Evolutionary conservation across 2,329 filamentous ascomycete genomes (phyloP), one percentile per base, ranked within the genome.

Genomic region (Microdochium nivale): DNA sequence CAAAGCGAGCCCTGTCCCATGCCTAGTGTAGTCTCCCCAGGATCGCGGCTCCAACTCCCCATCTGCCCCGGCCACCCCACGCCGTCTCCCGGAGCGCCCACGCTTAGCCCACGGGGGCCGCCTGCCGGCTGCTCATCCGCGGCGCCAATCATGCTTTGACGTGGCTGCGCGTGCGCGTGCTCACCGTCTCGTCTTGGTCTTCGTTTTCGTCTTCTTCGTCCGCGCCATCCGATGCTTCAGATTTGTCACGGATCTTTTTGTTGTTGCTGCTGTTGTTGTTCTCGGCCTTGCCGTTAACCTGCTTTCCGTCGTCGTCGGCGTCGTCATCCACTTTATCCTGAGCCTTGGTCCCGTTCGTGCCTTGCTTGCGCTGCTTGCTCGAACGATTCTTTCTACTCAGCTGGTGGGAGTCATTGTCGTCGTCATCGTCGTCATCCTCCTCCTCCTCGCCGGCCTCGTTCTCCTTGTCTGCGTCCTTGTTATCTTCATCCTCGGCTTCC

Each of bases 131-230:
- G 9, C 10, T 3, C 40, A 21, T 44, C 40, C 40, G 40, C 40
- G 40, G n/a, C 40, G 16, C 40, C 40, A 44, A 44, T 44, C 40
- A 44, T 13, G n/a, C 3, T 19, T 44, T 44, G 40, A 24, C 53
- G 16, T 59, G 58, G 13, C 58, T 60, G 14, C 60, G 53, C 14
- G 58, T 62, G 35, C 58, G 53, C 5, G 58, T 52, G 52, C 58
- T 62, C 11, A 61, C 46, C 46, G 24, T 47, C 24, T 47, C 46
- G 19, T 30, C 54, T n/a, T 54, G n/a, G n/a, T n/a, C 11, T 7
- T 59, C 54, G 0, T 50, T 53, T 19, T 54, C 49, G 8, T 55
- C 33, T 1, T 53, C 54, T 19, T 54, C 49, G 8, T 54, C 33
- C 2, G 53, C 30, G 27, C 54, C 52, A 30, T 55, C 55, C 47